Evolutionary conservation across 768 basidiomycete species (phyloP).

Genomic region (Lactarius vividus): DNA sequence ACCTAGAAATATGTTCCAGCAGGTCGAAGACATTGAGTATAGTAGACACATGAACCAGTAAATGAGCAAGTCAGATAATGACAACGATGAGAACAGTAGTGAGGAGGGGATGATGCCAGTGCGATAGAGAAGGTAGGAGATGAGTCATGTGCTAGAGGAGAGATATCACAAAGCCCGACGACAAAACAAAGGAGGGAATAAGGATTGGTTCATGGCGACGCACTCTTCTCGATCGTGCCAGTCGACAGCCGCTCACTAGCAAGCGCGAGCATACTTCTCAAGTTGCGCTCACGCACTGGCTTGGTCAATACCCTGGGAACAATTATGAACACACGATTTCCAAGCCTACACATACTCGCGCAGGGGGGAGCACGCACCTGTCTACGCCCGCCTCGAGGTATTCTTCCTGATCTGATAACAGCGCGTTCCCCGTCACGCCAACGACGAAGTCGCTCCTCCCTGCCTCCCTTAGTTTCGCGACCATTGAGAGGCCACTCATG

Average conservation of each 20-base stretch:
- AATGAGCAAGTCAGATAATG: not conserved
- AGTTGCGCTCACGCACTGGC: slow-evolving; percentile 63
- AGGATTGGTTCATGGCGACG: slow-evolving; percentile 21
- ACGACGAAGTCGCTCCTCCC: slow-evolving; percentile 78
- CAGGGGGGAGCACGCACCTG: slow-evolving; percentile 45
- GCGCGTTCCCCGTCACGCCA: slow-evolving; percentile 62
- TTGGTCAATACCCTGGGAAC: slow-evolving; percentile 66
- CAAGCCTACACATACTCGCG: not conserved
- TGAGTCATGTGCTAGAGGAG: not conserved
- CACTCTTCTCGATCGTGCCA: slow-evolving; percentile 26
- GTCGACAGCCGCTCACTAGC: slow-evolving; percentile 39
- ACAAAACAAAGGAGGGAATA: not conserved
- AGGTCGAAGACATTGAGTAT: not conserved
- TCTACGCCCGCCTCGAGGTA: slow-evolving; percentile 75
- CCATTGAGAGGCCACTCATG: slow-evolving; percentile 68
- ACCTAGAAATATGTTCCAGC: not conserved
- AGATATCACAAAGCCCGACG: not conserved
- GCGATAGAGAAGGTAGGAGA: not conserved
- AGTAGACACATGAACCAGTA: not conserved
- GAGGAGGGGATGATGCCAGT: not conserved
- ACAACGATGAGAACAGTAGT: not conserved
- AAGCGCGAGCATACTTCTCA: slow-evolving; percentile 42
- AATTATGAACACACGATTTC: slow-evolving; percentile 10
- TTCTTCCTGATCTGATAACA: slow-evolving; percentile 52
- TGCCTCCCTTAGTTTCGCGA: slow-evolving; percentile 59